Base-by-base conservation (phyloP, 116 monocot species). In the Trichopus zeylanicus region DNA sequence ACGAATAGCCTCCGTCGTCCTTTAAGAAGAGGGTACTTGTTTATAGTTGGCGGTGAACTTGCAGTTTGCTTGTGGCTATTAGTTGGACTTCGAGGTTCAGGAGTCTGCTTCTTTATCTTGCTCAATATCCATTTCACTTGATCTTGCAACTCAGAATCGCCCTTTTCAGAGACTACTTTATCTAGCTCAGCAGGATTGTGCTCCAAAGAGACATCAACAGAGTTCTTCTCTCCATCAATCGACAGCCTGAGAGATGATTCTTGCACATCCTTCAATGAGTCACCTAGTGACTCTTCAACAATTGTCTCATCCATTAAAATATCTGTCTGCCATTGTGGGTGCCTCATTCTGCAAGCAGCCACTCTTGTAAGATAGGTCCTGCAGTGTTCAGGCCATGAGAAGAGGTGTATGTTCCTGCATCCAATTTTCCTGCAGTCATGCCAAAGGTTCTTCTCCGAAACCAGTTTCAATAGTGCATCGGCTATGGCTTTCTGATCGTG, bases 311-410 rank as follows among this genome's bases (percentile, higher is more conserved):
- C 80, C 2, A 66, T 34, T 2, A 89, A 82, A 12, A 89, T 88
- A 64, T 93, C 93, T 2, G 69, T 77, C 48, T 82, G 79, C 93
- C 93, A 93, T 20, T 82, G 88, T 0, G 93, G 88, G 63, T 88
- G 82, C 35, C 88, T 76, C 75, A 93, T 82, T 37, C 93, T 53
- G 67, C 93, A 88, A 0, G 85, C 85, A 11, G 93, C 89, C 9
- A 93, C 74, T 37, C 89, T 76, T 15, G 82, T 73, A 12, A 93
- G 85, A 65, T 88, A 93, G 1, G 85, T 85, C 30, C 88, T 74
- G 68, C 88, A 93, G 52, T 93, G 93, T 68, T 85, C 93, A 1
- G 93, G 93, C 93, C 93, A 93, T 2, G 93, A 93, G 60, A 81
- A 93, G 53, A 85, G 75, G 53, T 93, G 82, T 30, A 93, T 88